phyloP scores from a whole-genome alignment of 1,139 yeast species.

The Waltiozyma sp. region DNA sequence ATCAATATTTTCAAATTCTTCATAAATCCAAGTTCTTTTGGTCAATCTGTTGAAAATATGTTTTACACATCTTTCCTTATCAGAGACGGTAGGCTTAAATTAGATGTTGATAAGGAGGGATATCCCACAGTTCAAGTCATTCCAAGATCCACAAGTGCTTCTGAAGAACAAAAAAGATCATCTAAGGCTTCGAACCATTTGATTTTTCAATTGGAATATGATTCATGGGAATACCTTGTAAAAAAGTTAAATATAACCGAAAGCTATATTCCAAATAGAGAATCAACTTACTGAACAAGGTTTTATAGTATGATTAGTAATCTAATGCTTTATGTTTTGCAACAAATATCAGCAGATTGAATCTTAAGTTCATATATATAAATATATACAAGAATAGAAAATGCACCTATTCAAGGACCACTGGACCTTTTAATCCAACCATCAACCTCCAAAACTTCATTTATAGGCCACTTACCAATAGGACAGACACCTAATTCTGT shows the following conservation, averaged over 20 bases:
- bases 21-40: slow-evolving; percentile 64
- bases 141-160: slow-evolving; percentile 19
- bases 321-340: too few species aligned
- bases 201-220: slow-evolving; percentile 58
- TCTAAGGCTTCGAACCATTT: slow-evolving; percentile 39
- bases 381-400: too few species aligned
- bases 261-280: slow-evolving; percentile 39
- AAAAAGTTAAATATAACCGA: slow-evolving; percentile 39
- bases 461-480: slow-evolving; percentile 65
- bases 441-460: slow-evolving; percentile 33
- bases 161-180: slow-evolving; percentile 21
- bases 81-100: slow-evolving; percentile 53
- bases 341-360: too few species aligned
- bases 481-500: slow-evolving; percentile 48
- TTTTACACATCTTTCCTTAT: slow-evolving; percentile 75
- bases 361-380: too few species aligned
- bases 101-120: slow-evolving; percentile 42
- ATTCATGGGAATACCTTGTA: slow-evolving; percentile 50
- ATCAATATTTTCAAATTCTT: slow-evolving; percentile 57
- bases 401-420: background rate
- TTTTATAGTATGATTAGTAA: too few species aligned
- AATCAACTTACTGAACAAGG: too few species aligned
- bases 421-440: slow-evolving; percentile 34
- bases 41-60: slow-evolving; percentile 73
- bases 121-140: slow-evolving; percentile 30